Conservation (phyloP, 805 yeast genomes). For the Lachancea mirantina region DNA sequence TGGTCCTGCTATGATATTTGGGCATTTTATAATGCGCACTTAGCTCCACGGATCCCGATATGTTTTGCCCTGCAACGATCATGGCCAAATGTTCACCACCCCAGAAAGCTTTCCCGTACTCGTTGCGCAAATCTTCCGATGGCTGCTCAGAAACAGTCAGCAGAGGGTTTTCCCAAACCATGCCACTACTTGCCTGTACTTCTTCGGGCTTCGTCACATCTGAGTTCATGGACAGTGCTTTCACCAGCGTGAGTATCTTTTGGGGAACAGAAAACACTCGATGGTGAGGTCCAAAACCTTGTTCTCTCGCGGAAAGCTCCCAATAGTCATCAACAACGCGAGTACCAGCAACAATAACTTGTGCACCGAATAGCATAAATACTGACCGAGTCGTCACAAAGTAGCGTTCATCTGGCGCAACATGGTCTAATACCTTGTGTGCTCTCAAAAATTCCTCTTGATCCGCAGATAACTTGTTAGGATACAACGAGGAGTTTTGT, state of each 20-base stretch:
- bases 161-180: constrained; percentile 18
- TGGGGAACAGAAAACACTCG: constrained; percentile 33
- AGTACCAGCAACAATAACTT: constrained; percentile 39
- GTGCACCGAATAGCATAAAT: constrained; percentile 45
- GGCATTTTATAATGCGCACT: constrained; percentile 28
- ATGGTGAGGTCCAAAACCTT: constrained; percentile 40
- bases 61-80: constrained; percentile 28
- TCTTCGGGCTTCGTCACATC: constrained; percentile 4
- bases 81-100: constrained; percentile 22
- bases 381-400: constrained; percentile 39
- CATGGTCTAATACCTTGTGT: constrained; percentile 21
- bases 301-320: constrained; percentile 38
- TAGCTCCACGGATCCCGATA: constrained; percentile 27
- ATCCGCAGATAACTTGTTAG: constrained; percentile 31
- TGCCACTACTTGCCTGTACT: constrained; percentile 1
- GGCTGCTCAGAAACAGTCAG: constrained; percentile 24
- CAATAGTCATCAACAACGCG: constrained; percentile 51
- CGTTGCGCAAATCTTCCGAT: constrained; percentile 20
- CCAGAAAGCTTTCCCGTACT: constrained; percentile 17
- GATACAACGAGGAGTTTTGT: constrained; percentile 33
- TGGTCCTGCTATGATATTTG: constrained; percentile 29
- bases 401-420: constrained; percentile 21
- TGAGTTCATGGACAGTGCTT: constrained; percentile 16
- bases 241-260: constrained; percentile 11
- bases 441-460: constrained; percentile 35